Evolutionary conservation across 23 red algal species (phyloP).

Genomic region (Chondrus crispus): DNA sequence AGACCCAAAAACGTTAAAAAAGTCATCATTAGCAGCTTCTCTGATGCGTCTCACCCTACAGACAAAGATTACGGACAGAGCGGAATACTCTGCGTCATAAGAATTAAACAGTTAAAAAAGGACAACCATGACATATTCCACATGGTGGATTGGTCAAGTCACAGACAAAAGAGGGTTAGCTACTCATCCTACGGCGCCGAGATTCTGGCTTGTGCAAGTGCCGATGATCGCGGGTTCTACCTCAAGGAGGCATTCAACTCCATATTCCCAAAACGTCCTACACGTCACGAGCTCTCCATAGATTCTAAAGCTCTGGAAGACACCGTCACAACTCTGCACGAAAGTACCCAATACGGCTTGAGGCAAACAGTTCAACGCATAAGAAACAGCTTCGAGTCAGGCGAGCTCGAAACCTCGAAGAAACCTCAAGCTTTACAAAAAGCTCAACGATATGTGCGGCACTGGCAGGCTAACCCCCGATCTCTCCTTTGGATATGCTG

Average conservation of each 20-base stretch:
- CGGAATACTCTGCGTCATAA: background rate
- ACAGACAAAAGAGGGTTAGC: background rate
- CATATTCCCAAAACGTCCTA: background rate
- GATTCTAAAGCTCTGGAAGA: constrained; percentile 22
- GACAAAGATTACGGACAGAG: background rate
- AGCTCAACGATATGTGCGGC: too few relatives aligned
- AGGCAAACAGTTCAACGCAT: background rate
- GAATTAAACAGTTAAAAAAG: too few relatives aligned
- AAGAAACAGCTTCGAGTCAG: background rate
- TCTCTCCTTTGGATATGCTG: too few relatives aligned
- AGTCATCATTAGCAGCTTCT: too few relatives aligned
- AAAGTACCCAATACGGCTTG: background rate
- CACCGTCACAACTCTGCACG: constrained; percentile 13
- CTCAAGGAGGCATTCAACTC: background rate
- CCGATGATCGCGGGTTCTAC: background rate
- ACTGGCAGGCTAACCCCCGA: too few relatives aligned
- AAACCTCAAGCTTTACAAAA: too few relatives aligned
- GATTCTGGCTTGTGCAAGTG: background rate
- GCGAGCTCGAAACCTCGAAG: background rate
- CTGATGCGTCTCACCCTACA: background rate
- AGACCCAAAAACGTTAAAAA: too few relatives aligned
- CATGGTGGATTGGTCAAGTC: background rate
- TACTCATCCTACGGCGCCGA: constrained; percentile 12
- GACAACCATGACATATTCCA: too few relatives aligned
- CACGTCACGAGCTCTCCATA: background rate